Evolutionary conservation across 768 basidiomycete genomes (phyloP), one percentile per base, ranked within the genome.

Genomic region (Mycena kentingensis): DNA sequence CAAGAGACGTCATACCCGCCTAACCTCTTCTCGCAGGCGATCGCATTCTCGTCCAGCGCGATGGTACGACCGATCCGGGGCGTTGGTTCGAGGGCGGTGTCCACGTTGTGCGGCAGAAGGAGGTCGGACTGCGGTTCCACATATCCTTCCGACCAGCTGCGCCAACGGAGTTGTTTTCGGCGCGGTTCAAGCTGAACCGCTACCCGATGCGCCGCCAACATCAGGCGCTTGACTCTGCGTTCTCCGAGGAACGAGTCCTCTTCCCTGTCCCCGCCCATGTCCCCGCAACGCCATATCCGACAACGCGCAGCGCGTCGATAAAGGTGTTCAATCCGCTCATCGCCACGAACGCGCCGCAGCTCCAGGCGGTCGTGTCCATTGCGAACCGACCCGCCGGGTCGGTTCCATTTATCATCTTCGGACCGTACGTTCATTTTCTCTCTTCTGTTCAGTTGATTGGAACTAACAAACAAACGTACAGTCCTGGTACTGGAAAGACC

Each of bases 401-500:
- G 8, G 31, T 32, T 16, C 31, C 31, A 16, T 32, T 32, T 16
- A 32, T 32, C 16, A 69, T 86, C 15, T 85, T 82, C 63, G 84
- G 84, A 18, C 84, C 84, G 81, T 83, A 63, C 64, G 84, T 69
- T 1, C 2, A 24, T 16, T 26, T 10, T n/a, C n/a, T 13, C 28
- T 25, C 54, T 8, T 37, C 21, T 43, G 1, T 15, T 10, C n/a
- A 13, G 5, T 21, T 27, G 22, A 6, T 31, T 2, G 25, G 35
- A 27, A n/a, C n/a, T n/a, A n/a, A n/a, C n/a, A 29, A 54, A 25
- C 35, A 19, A 19, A 18, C 4, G 22, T 53, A 25, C 44, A 83
- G 82, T 11, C 82, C 82, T 4, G 82, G 83, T 6, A 87, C 85
- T 0, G 85, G 85, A 2, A 87, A 87, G 66, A 87, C 85, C 0